Percentiles rank a stretch among this genome's conserved stretches.
Evolutionary conservation across 495 filamentous ascomycete species (phyloP).

Genomic region (Chaetomidium leptoderma): DNA sequence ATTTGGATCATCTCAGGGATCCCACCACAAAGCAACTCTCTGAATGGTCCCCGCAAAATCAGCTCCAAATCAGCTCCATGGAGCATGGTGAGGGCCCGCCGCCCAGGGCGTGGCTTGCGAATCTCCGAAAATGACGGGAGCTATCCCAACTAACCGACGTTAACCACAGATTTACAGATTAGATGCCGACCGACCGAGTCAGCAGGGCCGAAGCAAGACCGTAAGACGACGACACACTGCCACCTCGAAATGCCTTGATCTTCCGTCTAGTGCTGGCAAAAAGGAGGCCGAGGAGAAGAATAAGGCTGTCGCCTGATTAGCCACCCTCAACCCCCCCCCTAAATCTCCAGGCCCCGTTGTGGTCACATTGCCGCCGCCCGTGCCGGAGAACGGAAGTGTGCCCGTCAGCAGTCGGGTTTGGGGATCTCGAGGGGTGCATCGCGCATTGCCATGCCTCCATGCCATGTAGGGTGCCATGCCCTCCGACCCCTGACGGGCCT

Average conservation of each 20-base stretch:
- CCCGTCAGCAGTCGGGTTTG: conserved; percentile 2
- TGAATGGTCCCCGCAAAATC: neutral
- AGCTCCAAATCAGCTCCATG: too few relatives aligned
- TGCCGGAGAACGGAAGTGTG: conserved; percentile 1
- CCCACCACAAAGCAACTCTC: conserved; percentile 4
- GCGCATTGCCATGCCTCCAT: neutral
- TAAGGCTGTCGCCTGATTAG: neutral
- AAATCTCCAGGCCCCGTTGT: too few relatives aligned
- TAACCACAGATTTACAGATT: too few relatives aligned
- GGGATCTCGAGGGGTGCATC: conserved; percentile 8
- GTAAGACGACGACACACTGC: neutral
- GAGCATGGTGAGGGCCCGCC: too few relatives aligned
- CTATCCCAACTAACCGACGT: too few relatives aligned
- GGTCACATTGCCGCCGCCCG: conserved; percentile 11
- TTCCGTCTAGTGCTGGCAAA: too few relatives aligned
- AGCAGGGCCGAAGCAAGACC: neutral
- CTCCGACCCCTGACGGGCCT: neutral
- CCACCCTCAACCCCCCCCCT: neutral
- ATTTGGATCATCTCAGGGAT: conserved; percentile 20
- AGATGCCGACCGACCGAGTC: conserved; percentile 10
- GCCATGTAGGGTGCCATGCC: too few relatives aligned
- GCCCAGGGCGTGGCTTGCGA: neutral
- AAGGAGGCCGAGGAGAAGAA: too few relatives aligned
- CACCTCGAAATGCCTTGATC: too few relatives aligned
- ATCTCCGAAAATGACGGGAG: neutral